Conservation (phyloP, 768 basidiomycete species). For the Mycena amicta region DNA sequence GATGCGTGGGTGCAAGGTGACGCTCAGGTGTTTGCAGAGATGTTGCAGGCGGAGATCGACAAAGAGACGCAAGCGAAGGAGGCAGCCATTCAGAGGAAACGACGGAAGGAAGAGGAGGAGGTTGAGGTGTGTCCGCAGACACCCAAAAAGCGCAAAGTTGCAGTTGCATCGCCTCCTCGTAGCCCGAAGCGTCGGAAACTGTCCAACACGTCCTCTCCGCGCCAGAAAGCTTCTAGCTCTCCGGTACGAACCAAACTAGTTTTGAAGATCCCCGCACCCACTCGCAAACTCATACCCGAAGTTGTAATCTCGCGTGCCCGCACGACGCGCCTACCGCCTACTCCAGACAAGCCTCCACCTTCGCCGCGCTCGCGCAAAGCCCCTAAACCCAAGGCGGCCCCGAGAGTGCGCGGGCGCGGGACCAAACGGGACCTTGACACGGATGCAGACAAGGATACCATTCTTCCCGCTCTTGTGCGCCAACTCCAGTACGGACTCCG, state of each 20-base stretch:
- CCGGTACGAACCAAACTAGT: constrained; percentile 6
- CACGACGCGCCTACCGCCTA: no score
- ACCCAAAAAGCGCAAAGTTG: constrained; percentile 15
- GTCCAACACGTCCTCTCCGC: no score
- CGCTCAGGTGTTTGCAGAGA: constrained; percentile 73
- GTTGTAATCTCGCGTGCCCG: constrained; percentile 16
- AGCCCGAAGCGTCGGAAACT: constrained; percentile 11
- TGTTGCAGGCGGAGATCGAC: constrained; percentile 60
- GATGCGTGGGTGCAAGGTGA: constrained; percentile 91
- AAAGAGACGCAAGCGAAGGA: constrained; percentile 58
- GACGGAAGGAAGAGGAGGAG: constrained; percentile 45
- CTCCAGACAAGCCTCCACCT: constrained; percentile 12
- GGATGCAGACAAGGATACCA: not conserved
- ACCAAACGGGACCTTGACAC: not conserved
- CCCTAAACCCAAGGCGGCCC: not conserved
- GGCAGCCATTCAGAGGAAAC: constrained; percentile 55
- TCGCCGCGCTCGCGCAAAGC: constrained; percentile 7
- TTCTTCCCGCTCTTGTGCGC: constrained; percentile 4
- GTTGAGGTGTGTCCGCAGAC: not conserved
- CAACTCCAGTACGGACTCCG: constrained; percentile 11
- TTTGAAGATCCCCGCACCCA: constrained; percentile 9
- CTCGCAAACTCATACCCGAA: constrained; percentile 11
- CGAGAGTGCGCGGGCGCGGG: not conserved
- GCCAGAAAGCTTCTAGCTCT: constrained; percentile 2
- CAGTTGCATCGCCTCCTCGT: not conserved